phyloP scores from a whole-genome alignment of 371 early-diverging fungal genomes.

The Chytridiales sp. region DNA sequence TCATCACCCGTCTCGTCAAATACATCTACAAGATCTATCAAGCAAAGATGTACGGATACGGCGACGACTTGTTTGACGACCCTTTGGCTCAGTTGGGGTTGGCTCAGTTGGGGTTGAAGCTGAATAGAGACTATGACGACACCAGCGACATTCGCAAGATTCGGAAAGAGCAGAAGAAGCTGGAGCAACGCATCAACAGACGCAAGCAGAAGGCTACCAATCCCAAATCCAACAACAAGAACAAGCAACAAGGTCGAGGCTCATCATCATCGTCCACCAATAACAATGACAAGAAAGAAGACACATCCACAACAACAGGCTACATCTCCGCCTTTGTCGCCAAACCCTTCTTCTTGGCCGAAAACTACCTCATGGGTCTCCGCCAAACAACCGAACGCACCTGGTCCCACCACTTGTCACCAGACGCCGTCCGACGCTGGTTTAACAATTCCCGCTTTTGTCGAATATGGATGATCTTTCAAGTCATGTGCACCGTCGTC shows the following conservation, averaged over 20 bases:
- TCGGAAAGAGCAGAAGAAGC: slow-evolving; percentile 40
- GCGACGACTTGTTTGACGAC: slow-evolving; percentile 48
- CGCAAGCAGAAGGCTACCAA: not conserved
- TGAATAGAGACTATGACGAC: slow-evolving; percentile 43
- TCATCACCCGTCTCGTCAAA: slow-evolving; percentile 39
- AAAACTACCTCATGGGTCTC: slow-evolving; percentile 36
- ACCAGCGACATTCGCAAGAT: slow-evolving; percentile 45
- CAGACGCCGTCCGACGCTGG: slow-evolving; percentile 46
- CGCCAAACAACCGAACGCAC: slow-evolving; percentile 35
- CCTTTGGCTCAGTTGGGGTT: slow-evolving; percentile 45
- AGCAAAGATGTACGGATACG: slow-evolving; percentile 44
- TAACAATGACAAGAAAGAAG: not conserved
- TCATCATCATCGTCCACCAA: not conserved
- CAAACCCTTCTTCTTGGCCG: slow-evolving; percentile 34
- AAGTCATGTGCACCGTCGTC: slow-evolving; percentile 43
- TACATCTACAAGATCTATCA: slow-evolving; percentile 44
- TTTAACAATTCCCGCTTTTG: slow-evolving; percentile 35
- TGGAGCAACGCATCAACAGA: slow-evolving; percentile 15
- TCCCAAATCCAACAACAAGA: not conserved
- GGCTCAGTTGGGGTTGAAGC: slow-evolving; percentile 34
- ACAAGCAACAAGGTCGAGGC: slow-evolving; percentile 9
- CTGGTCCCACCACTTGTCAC: slow-evolving; percentile 39
- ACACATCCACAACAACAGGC: not conserved
- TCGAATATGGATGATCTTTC: slow-evolving; percentile 54
- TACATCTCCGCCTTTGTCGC: slow-evolving; percentile 26